phyloP scores from a whole-genome alignment of 1,284 basidiomycete species.

The Austroboletus olivaceoglutinosus region DNA sequence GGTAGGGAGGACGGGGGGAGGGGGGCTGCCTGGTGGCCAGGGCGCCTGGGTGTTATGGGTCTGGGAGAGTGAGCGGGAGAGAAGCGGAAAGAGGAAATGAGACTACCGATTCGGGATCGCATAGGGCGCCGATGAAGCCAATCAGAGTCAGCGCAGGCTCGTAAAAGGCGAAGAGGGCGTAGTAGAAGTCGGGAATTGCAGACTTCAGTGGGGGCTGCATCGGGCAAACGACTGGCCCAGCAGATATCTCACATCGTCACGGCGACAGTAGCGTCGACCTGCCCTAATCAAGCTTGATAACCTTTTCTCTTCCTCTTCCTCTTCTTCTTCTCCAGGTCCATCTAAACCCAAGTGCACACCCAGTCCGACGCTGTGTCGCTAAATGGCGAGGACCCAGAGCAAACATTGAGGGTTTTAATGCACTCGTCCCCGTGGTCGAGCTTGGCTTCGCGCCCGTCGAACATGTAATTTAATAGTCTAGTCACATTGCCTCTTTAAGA shows the following conservation, averaged over 20 bases:
- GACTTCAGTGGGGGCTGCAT: slow-evolving; percentile 47
- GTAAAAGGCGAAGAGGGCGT: slow-evolving; percentile 66
- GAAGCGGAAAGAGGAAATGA: slow-evolving; percentile 6
- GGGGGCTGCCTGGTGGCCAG: slow-evolving; percentile 52
- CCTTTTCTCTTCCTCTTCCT: no score
- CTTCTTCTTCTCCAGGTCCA: slow-evolving; percentile 37
- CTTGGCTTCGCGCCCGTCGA: slow-evolving; percentile 34
- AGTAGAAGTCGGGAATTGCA: slow-evolving; percentile 70
- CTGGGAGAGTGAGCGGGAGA: slow-evolving; percentile 34
- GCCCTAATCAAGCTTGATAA: slow-evolving; percentile 36
- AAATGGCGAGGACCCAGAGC: slow-evolving; percentile 80
- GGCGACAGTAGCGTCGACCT: no score
- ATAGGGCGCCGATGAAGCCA: slow-evolving; percentile 64
- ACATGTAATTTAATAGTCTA: slow-evolving; percentile 4
- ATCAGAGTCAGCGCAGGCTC: slow-evolving; percentile 65
- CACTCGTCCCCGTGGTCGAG: slow-evolving; percentile 38
- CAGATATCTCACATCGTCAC: no score
- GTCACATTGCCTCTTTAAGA: slow-evolving; percentile 4
- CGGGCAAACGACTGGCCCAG: slow-evolving; percentile 9
- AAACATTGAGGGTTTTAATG: slow-evolving; percentile 66
- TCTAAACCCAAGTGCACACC: slow-evolving; percentile 66
- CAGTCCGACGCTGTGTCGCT: slow-evolving; percentile 46
- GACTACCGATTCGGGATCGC: slow-evolving; percentile 61
- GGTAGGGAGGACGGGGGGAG: slow-evolving; percentile 50
- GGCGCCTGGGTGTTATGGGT: slow-evolving; percentile 72